phyloP scores from a whole-genome alignment of 768 basidiomycete species.

The Agrocybe praecox region DNA sequence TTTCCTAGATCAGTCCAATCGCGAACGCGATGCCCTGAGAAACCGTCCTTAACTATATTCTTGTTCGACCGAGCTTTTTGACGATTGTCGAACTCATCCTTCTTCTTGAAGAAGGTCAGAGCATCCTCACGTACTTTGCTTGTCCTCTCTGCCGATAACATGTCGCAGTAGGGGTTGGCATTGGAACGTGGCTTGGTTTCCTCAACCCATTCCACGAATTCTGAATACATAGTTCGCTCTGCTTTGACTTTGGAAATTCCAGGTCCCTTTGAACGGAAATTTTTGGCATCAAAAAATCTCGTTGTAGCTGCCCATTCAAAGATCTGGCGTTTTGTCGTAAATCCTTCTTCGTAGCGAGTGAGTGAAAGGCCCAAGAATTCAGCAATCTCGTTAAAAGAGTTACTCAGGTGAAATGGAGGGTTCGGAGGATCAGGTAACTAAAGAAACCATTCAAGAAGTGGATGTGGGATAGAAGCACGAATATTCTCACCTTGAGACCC shows the following conservation, averaged over 20 bases:
- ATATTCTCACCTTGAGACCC: conserved; percentile 57
- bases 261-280: conserved; percentile 35
- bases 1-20: conserved; percentile 53
- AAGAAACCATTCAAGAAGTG: background rate
- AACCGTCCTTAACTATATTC: conserved; percentile 41
- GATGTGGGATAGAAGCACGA: too few species aligned
- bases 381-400: conserved; percentile 50
- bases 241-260: conserved; percentile 44
- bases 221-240: conserved; percentile 58
- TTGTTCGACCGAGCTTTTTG: conserved; percentile 25
- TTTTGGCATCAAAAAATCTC: conserved; percentile 50
- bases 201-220: conserved; percentile 56
- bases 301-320: conserved; percentile 63
- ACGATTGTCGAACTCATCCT: conserved; percentile 44
- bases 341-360: conserved; percentile 53
- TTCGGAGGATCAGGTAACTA: conserved; percentile 42
- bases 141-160: conserved; percentile 21
- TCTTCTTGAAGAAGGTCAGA: conserved; percentile 53
- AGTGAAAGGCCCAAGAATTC: conserved; percentile 60
- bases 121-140: conserved; percentile 42
- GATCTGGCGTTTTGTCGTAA: conserved; percentile 50
- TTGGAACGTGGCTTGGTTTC: background rate
- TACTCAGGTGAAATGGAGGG: conserved; percentile 52
- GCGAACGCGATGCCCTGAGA: conserved; percentile 52
- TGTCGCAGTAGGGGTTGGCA: conserved; percentile 1